Percentiles rank a stretch among this genome's conserved stretches.
These are phyloP conservation scores for Leishmania amazonensis DNA, from an alignment of 208 protist species.

Conservation along the genomic window DNA sequence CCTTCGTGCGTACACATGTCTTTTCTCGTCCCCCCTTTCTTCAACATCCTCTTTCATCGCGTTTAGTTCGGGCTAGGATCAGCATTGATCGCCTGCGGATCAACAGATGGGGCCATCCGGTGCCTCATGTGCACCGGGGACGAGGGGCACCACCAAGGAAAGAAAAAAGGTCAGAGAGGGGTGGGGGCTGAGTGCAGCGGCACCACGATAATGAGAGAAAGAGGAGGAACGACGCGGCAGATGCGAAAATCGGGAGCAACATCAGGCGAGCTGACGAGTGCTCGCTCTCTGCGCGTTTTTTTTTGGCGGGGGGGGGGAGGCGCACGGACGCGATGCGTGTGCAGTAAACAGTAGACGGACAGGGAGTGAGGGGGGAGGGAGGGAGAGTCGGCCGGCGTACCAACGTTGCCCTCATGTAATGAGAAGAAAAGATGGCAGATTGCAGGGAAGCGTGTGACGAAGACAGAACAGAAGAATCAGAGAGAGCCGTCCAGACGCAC, in stretches of 20 bases:
- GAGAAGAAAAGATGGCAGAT: background rate
- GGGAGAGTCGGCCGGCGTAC: background rate
- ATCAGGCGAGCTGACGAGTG: background rate
- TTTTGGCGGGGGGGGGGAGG: background rate
- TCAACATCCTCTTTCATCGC: background rate
- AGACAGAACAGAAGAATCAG: background rate
- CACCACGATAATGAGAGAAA: background rate
- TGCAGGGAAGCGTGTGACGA: conserved; percentile 7
- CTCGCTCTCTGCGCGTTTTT: background rate
- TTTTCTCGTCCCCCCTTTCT: background rate
- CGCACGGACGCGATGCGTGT: background rate
- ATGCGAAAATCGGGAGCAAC: background rate
- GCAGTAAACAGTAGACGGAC: background rate
- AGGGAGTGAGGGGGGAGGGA: background rate
- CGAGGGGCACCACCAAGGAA: background rate
- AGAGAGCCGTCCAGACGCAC: background rate
- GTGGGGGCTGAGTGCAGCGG: too few relatives aligned
- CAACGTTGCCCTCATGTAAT: background rate
- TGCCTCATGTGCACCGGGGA: background rate
- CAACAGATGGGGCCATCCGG: background rate
- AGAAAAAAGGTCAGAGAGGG: background rate
- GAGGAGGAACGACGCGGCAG: background rate
- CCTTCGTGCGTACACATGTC: background rate
- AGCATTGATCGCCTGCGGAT: background rate
- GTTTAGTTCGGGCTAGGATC: background rate